These are phyloP conservation scores for Wickerhamomyces ciferrii DNA, from an alignment of 805 yeast species.

Conservation along the genomic window DNA sequence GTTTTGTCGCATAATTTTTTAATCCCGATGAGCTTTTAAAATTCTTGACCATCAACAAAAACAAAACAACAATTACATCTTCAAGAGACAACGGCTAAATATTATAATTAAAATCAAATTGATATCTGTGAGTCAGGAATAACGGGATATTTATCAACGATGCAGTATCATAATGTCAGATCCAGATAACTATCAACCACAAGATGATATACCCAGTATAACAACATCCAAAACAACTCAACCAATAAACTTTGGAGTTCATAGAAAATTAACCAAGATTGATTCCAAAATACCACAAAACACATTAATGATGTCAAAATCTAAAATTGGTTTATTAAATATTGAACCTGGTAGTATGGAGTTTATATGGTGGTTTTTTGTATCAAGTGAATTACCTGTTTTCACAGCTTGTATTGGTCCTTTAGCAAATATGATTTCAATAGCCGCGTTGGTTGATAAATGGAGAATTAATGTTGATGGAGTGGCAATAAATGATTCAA, in stretches of 20 bases:
- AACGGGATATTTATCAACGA: not conserved
- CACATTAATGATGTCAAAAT: not conserved
- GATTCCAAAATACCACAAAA: not conserved
- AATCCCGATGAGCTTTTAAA: too few relatives aligned
- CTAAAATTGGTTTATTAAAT: conserved; percentile 5
- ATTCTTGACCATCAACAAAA: too few relatives aligned
- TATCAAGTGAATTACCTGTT: conserved; percentile 69
- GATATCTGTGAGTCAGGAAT: too few relatives aligned
- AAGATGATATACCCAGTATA: not conserved
- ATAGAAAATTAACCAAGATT: not conserved
- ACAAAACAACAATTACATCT: too few relatives aligned
- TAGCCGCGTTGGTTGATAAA: conserved; percentile 62
- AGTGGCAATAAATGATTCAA: conserved; percentile 26
- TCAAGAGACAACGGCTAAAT: too few relatives aligned
- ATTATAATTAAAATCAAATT: too few relatives aligned
- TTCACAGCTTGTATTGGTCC: conserved; percentile 79
- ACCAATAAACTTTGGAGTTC: not conserved
- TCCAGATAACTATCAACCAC: not conserved
- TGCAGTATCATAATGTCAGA: not conserved
- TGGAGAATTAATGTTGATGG: conserved; percentile 47
- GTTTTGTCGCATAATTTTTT: too few relatives aligned
- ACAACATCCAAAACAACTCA: not conserved
- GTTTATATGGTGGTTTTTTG: conserved; percentile 47
- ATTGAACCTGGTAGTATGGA: not conserved
- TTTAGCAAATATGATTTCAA: conserved; percentile 65